Evolutionary conservation across 2,329 filamentous ascomycete genomes (phyloP), one percentile per base, ranked within the genome.

Genomic region (Lachnellula arida): DNA sequence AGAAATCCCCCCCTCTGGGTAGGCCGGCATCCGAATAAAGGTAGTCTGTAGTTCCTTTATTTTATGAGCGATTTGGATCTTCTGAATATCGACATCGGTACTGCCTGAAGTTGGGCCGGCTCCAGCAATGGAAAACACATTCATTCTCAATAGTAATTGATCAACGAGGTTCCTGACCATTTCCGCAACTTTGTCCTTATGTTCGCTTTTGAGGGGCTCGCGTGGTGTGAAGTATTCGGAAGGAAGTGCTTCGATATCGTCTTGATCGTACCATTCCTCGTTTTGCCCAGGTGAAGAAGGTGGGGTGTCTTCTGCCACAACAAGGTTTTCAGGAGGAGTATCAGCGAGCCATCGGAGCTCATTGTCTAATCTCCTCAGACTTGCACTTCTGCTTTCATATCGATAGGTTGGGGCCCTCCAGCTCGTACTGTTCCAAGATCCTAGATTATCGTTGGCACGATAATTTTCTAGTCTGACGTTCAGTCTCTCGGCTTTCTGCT

Each of bases 161-260:
- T 57, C 52, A 8, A 68, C 65, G 14, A 69, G 60, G 17, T 51
- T 63, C 34, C 61, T 43, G 44, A 63, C 53, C 53, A 58, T 63
- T 15, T 50, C 46, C 46, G 65, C 60, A 51, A 63, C 55, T 46
- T 54, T 60, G 19, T 60, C 53, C 17, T 67, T n/a, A 49, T 69
- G 63, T 17, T 57, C 4, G n/a, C 23, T 48, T 11, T 11, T 62
- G 28, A 46, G 56, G 12, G 66, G 62, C 28, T 68, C 64, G 7
- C 65, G 58, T 1, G 57, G 44, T 3, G 63, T 46, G 37, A 56
- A 51, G 17, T 37, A 37, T 49, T 42, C 35, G 8, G 17, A 12
- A 44, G 25, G 22, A n/a, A 32, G 14, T 28, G 32, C 14, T 39
- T 23, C 5, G 19, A 48, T 23, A 46, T 62, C 60, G 22, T 59